Base-by-base conservation (phyloP, 2,329 filamentous ascomycete genomes). In the Epichloe uncinata region DNA sequence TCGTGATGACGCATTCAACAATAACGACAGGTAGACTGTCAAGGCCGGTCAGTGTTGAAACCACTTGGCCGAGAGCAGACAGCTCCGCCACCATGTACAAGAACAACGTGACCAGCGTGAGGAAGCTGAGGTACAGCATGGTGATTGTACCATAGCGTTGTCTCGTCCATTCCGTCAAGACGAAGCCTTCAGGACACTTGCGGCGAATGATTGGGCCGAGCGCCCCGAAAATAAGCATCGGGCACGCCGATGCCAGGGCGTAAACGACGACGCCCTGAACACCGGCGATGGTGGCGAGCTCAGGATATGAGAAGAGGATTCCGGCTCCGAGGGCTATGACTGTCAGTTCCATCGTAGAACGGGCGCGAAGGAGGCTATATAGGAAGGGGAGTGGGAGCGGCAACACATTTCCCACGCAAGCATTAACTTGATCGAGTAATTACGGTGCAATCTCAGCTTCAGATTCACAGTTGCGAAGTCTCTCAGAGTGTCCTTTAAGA, bases 351-450 rank as follows among this genome's bases (percentile, higher is more conserved):
- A 13, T 35, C 8, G 11, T 13, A 38, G 22, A 54, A 20, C 55
- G 58, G 60, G 49, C 54, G 55, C 49, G 57, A 58, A 54, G 55
- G 53, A 51, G 49, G 54, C 57, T 57, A 54, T 43, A 55, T 47
- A 51, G 53, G 53, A 59, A 57, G 58, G 61, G 64, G 60, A 58
- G 63, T 65, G 67, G 72, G 80, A 87, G 85, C 85, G 86, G 86
- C 86, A 90, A 85, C 86, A 91, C 87, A 77, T 90, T 91, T 85
- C 87, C 83, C 87, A 91, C 87, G 87, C 87, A 93, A 93, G 87
- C 84, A 89, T 91, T 93, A 91, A 87, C 87, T 93, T 93, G 87
- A 87, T 93, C 87, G 86, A 91, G 86, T 91, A 82, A 81, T 85
- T 74, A 90, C 87, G 86, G 87, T 93, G 81, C 84, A 82, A 84